Percentiles rank a stretch among this genome's conserved stretches.
Evolutionary conservation across 2,329 filamentous ascomycete species (phyloP).

Genomic region (Aspergillus nomiae): DNA sequence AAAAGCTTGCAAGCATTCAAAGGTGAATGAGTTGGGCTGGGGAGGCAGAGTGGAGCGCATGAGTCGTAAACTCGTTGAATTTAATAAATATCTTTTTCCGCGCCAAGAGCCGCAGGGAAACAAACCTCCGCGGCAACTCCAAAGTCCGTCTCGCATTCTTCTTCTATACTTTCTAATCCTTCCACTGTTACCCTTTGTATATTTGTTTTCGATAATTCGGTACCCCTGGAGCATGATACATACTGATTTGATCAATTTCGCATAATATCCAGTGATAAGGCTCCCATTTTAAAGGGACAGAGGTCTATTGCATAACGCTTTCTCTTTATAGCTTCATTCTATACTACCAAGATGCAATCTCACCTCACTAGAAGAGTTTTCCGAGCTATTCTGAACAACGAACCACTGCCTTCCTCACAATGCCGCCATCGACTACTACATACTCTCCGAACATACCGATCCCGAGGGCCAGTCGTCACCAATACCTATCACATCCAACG

Average conservation of each 20-base stretch:
- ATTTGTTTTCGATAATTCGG: not conserved
- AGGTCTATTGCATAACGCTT: not conserved
- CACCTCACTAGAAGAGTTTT: slow-evolving; percentile 49
- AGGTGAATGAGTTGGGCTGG: not conserved
- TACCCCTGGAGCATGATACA: not conserved
- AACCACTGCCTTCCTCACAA: slow-evolving; percentile 43
- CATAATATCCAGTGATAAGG: not conserved
- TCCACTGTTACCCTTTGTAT: not conserved
- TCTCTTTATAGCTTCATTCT: not conserved
- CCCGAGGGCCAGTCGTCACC: slow-evolving; percentile 30
- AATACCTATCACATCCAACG: slow-evolving; percentile 39
- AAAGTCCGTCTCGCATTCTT: slow-evolving; percentile 1
- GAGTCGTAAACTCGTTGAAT: not conserved
- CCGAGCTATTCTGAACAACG: slow-evolving; percentile 47
- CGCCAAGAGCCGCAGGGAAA: slow-evolving; percentile 31
- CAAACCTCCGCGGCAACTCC: slow-evolving; percentile 13
- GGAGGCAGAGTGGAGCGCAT: not conserved
- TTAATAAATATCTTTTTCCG: slow-evolving; percentile 29
- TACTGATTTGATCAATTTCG: not conserved
- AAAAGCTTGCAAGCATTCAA: not conserved
- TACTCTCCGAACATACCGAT: slow-evolving; percentile 31
- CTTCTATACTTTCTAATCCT: slow-evolving; percentile 6
- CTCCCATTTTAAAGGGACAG: not conserved
- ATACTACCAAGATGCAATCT: slow-evolving; percentile 42
- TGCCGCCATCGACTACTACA: slow-evolving; percentile 38